Base-by-base conservation (phyloP, 306 rosid species). In the Lotus japonicus region DNA sequence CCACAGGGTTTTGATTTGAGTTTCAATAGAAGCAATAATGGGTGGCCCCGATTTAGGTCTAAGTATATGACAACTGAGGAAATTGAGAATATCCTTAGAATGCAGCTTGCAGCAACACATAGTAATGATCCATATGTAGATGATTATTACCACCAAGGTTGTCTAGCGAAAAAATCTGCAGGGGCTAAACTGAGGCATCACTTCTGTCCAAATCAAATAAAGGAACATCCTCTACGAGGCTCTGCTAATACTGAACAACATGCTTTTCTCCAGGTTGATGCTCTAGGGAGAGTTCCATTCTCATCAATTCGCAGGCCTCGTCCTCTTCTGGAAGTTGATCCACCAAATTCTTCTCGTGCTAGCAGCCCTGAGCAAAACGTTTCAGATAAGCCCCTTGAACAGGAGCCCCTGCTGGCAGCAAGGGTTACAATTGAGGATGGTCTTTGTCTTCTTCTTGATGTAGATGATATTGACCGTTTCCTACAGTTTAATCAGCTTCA, bases 191-290 rank as follows among this genome's bases (percentile, higher is more conserved):
- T 91, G 89, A 88, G 78, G 84, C 99, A 87, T 76, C 99, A 91
- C 70, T 95, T 95, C 81, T 82, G 86, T 82, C 99, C 99, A 53
- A 75, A 60, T 80, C 91, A 85, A 68, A 82, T 95, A 66, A 85
- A 95, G 87, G 99, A 95, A 70, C 92, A 81, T 64, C 95, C 99
- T 58, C 68, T 84, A 48, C 85, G 79, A 45, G 91, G 92, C 67
- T 90, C 97, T 49, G 79, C 95, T 72, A 88, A 79, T 78, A 8
- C 70, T 39, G 99, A 95, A 66, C 97, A 95, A 9, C 99, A 95
- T 83, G 97, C 97, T 82, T 95, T 88, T 83, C 99, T 95, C 72
- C 99, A 95, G 76, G 97, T 95, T 62, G 99, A 95, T 81, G 99
- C 99, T 57, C 85, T 91, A 70, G 99, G 99, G 67, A 88, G 99